Conservation (phyloP, 1,139 yeast species). For the Debaryomycetaceae sp. region DNA sequence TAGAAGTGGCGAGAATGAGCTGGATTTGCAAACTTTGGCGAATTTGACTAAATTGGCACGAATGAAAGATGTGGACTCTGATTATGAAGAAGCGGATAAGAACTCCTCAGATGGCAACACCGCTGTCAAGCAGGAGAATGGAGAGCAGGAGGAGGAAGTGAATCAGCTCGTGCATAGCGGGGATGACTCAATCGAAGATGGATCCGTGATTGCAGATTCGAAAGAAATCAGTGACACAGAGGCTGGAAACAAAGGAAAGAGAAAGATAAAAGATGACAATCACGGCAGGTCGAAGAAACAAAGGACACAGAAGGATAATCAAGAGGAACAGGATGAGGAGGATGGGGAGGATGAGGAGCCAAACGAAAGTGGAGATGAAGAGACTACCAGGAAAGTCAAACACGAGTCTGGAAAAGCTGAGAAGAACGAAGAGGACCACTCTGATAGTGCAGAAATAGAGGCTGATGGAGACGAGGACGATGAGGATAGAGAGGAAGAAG, state of each 20-base stretch:
- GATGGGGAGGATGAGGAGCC: constrained; percentile 10
- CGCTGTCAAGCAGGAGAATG: constrained; percentile 2
- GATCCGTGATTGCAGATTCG: not conserved
- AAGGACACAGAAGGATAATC: not conserved
- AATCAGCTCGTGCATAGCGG: not conserved
- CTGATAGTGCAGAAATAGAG: constrained; percentile 7
- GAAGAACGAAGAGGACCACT: constrained; percentile 10
- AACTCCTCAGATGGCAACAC: not conserved
- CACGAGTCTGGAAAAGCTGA: constrained; percentile 10
- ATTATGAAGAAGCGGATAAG: constrained; percentile 21
- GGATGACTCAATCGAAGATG: constrained; percentile 1
- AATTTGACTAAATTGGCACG: constrained; percentile 42
- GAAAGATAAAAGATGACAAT: not conserved
- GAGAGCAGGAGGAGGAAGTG: constrained; percentile 6
- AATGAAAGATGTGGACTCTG: constrained; percentile 37
- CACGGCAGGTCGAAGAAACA: not conserved
- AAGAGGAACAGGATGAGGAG: constrained; percentile 9
- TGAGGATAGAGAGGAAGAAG: constrained; percentile 13
- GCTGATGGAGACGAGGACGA: constrained; percentile 10
- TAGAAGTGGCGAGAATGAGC: constrained; percentile 21
- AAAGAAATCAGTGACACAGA: constrained; percentile 4
- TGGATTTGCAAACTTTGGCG: constrained; percentile 40
- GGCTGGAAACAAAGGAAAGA: constrained; percentile 1
- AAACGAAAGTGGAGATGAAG: constrained; percentile 5
- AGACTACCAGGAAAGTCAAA: not conserved